Percentiles rank a stretch among this genome's conserved stretches.
These are phyloP conservation scores for Vitis cinerea DNA, from an alignment of 164 flowering plant species.

Conservation along the genomic window DNA sequence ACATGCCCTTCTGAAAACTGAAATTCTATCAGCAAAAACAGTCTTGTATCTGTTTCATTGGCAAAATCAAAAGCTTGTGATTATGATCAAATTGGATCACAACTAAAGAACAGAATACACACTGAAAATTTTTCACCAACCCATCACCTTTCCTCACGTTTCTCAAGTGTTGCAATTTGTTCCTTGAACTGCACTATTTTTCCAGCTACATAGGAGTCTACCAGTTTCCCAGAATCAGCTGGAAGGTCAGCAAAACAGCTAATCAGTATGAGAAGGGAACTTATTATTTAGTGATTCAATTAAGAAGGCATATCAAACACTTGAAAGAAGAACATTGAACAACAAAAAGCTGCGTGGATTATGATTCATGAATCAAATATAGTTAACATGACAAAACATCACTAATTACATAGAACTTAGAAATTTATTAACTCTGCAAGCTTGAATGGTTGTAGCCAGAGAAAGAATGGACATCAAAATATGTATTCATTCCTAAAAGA, in stretches of 20 bases:
- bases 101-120: background rate
- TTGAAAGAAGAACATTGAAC: background rate
- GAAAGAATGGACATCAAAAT: background rate
- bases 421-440: too few species aligned
- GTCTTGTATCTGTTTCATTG: slow-evolving; percentile 78
- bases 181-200: slow-evolving; percentile 78
- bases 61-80: slow-evolving; percentile 7
- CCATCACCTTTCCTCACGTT: slow-evolving; percentile 91
- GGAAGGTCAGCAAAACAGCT: slow-evolving; percentile 1
- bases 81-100: background rate
- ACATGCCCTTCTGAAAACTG: slow-evolving; percentile 97
- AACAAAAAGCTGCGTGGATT: background rate
- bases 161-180: slow-evolving; percentile 93
- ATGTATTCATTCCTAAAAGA: background rate
- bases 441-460: too few species aligned
- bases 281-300: background rate
- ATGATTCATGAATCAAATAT: background rate
- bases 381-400: too few species aligned
- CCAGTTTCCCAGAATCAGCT: slow-evolving; percentile 68
- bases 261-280: slow-evolving; percentile 1
- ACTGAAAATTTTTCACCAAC: slow-evolving; percentile 5
- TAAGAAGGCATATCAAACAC: slow-evolving; percentile 5
- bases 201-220: slow-evolving; percentile 80
- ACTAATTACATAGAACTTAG: too few species aligned
- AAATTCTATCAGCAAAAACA: slow-evolving; percentile 94